Percentiles rank a stretch among this genome's conserved stretches.
Conservation (phyloP, 169 alveolate species). For the Besnoitia besnoiti region DNA sequence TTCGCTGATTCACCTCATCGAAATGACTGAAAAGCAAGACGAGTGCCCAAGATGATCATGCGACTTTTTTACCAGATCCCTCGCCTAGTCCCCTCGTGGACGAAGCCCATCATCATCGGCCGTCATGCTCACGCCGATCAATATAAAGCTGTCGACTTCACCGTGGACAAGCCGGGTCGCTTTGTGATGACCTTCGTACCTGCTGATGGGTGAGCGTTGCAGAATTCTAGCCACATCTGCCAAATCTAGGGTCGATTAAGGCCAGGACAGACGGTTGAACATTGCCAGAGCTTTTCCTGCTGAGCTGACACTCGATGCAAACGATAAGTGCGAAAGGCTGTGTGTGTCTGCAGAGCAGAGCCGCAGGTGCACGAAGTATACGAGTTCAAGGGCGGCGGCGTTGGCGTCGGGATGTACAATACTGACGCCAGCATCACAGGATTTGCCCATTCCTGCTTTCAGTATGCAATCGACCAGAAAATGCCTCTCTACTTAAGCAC, state of each 20-base stretch:
- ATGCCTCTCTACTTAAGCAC: conserved; percentile 92
- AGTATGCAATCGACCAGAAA: conserved; percentile 84
- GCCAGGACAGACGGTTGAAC: neutral
- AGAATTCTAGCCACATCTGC: neutral
- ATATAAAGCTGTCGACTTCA: conserved; percentile 90
- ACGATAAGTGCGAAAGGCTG: neutral
- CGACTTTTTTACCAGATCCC: conserved; percentile 80
- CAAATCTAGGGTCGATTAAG: neutral
- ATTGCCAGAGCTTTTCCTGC: neutral
- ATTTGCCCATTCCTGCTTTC: conserved; percentile 93
- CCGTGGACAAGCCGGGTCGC: conserved; percentile 87
- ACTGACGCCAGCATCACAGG: conserved; percentile 90
- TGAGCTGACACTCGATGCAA: neutral
- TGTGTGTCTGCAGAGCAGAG: conserved; percentile 70
- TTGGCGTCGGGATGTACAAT: conserved; percentile 93
- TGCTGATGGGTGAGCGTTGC: conserved; percentile 73
- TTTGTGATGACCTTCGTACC: conserved; percentile 88
- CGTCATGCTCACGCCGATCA: conserved; percentile 97
- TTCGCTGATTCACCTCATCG: neutral
- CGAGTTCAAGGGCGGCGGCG: conserved; percentile 86
- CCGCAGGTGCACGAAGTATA: conserved; percentile 70
- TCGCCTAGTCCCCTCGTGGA: conserved; percentile 87
- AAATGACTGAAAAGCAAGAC: too few relatives aligned
- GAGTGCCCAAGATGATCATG: conserved; percentile 30
- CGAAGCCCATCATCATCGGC: conserved; percentile 93